Evolutionary conservation across 225 moss, liverwort and hornwort species (phyloP), one percentile per base, ranked within the genome.

Genomic region (Climacium dendroides): DNA sequence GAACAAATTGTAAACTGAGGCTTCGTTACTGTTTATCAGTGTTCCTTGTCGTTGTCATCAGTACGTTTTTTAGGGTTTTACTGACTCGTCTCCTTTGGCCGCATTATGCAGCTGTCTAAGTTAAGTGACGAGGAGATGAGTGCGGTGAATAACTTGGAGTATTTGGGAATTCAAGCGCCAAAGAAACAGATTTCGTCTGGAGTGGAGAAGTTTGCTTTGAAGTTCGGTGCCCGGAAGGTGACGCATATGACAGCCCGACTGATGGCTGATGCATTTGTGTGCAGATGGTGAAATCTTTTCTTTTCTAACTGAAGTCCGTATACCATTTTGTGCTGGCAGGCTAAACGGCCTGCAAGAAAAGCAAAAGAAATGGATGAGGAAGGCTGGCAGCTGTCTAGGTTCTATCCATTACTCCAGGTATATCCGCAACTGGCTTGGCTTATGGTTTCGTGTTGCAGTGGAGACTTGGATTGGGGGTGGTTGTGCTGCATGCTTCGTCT

Each of bases 341-440:
- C 90, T 74, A 99, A 99, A 89, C 92, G 96, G 65, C 92, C 95
- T 77, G 87, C 92, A 89, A 95, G 97, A 89, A 97, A 95, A 94
- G 98, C 96, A 81, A 99, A 88, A 85, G 92, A 93, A 81, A 80
- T 90, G 86, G 98, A 98, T 86, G 98, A 97, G 88, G 95, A 95
- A 74, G 86, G 92, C 61, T 99, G 93, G 94, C 91, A 96, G 79
- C 95, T 99, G 69, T 97, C 97, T 80, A 94, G 95, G 85, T 99
- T 99, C 83, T 99, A 97, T 89, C 97, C 98, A 25, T 92, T 97
- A 88, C 90, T 99, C 48, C 96, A 99, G 96, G 98, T 99, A 87
- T 29, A 83, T 50, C 45, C 78, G 81, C 84, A 71, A 72, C 63
- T 58, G 81, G 71, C 63, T 78, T 9, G 55, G 88, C n/a, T 45